Conservation (phyloP, 345 rosid genomes). For the Firmiana major region DNA sequence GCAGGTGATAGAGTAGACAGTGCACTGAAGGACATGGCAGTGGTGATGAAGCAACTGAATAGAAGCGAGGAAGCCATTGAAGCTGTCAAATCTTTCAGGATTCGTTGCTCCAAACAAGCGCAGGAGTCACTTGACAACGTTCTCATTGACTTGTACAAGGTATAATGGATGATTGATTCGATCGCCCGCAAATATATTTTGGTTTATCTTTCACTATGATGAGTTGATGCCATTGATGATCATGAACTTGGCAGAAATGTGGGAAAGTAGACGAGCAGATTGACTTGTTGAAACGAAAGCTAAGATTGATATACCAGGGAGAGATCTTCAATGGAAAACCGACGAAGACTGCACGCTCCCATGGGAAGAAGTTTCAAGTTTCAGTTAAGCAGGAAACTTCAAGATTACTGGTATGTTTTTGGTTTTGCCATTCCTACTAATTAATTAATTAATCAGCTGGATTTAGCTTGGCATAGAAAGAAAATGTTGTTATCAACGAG, state of each 20-base stretch:
- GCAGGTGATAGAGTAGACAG: constrained; percentile 78
- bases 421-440: neutral
- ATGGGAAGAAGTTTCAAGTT: constrained; percentile 91
- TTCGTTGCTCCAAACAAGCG: constrained; percentile 70
- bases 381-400: constrained; percentile 86
- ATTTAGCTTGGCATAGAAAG: neutral
- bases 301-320: constrained; percentile 79
- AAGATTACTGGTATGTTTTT: constrained; percentile 57
- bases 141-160: constrained; percentile 95
- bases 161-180: neutral
- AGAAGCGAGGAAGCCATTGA: constrained; percentile 88
- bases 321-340: constrained; percentile 81
- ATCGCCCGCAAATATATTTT: too few species aligned
- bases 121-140: constrained; percentile 93
- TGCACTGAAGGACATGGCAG: constrained; percentile 88
- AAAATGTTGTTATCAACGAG: too few species aligned
- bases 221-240: neutral
- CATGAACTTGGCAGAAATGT: constrained; percentile 53
- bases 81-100: constrained; percentile 78
- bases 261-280: constrained; percentile 82
- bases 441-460: neutral
- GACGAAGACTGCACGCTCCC: constrained; percentile 92
- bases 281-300: constrained; percentile 71
- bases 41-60: constrained; percentile 80
- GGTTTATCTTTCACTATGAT: neutral